phyloP scores from a whole-genome alignment of 495 filamentous ascomycete species.

The Rhizodiscina lignyota region DNA sequence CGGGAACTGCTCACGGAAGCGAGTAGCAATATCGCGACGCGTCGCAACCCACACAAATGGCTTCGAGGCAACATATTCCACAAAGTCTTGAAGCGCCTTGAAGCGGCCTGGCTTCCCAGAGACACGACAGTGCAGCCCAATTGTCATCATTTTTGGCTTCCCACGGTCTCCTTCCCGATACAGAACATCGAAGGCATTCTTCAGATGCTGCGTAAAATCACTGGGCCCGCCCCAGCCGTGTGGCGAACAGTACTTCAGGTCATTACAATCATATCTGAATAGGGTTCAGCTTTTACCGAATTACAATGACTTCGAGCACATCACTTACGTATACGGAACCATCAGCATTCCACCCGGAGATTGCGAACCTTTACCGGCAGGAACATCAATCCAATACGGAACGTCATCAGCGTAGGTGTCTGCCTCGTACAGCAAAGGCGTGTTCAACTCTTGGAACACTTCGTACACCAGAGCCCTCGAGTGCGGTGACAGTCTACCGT shows the following conservation, averaged over 20 bases:
- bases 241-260: constrained; percentile 24
- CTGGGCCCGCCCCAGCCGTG: constrained; percentile 18
- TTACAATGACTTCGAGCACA: no score
- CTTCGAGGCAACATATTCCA: constrained; percentile 24
- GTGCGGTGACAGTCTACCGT: constrained; percentile 18
- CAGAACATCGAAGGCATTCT: constrained; percentile 24
- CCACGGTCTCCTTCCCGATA: constrained; percentile 24
- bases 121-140: constrained; percentile 25
- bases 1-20: no score
- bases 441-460: constrained; percentile 21
- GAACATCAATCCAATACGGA: constrained; percentile 26
- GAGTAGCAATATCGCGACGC: constrained; percentile 25
- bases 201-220: constrained; percentile 20
- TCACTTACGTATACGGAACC: no score
- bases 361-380: constrained; percentile 16
- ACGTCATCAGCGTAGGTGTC: constrained; percentile 26
- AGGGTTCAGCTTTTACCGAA: no score
- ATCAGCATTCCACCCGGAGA: constrained; percentile 23
- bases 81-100: constrained; percentile 25
- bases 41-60: constrained; percentile 28
- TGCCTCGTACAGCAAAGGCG: constrained; percentile 17
- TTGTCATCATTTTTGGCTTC: constrained; percentile 28
- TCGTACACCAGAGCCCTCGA: constrained; percentile 19
- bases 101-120: constrained; percentile 26
- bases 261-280: constrained; percentile 22